phyloP scores from a whole-genome alignment of 495 filamentous ascomycete species.

The Poronia punctata region DNA sequence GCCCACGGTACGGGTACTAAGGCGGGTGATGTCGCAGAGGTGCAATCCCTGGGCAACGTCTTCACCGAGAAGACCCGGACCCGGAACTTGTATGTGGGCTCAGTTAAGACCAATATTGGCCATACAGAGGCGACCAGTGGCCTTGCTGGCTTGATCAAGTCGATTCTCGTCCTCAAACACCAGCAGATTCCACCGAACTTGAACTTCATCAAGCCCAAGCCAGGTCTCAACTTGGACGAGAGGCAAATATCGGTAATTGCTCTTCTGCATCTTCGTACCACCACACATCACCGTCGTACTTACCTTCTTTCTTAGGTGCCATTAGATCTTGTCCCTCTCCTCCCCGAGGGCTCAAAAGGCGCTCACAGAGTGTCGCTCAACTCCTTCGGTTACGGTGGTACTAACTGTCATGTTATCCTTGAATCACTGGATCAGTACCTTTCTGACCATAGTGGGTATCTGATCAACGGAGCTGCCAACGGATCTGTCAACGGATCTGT shows the following conservation, averaged over 20 bases:
- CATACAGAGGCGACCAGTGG: constrained; percentile 48
- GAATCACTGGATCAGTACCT: constrained; percentile 9
- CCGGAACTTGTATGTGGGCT: constrained; percentile 32
- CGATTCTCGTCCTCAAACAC: constrained; percentile 45
- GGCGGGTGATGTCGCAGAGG: constrained; percentile 50
- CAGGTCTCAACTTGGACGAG: constrained; percentile 27
- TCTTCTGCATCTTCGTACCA: background rate
- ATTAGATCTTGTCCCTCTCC: constrained; percentile 22
- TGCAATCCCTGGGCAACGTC: constrained; percentile 38
- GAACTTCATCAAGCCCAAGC: constrained; percentile 31
- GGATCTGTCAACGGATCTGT: background rate
- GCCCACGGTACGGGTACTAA: constrained; percentile 41
- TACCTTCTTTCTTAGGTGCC: constrained; percentile 8
- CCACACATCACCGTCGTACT: background rate
- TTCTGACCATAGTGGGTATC: constrained; percentile 6
- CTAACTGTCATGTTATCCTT: constrained; percentile 26
- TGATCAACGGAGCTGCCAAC: constrained; percentile 7
- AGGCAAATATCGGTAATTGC: constrained; percentile 28
- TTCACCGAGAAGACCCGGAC: constrained; percentile 18
- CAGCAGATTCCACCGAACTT: constrained; percentile 38
- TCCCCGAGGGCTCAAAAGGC: constrained; percentile 14
- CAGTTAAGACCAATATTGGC: constrained; percentile 50
- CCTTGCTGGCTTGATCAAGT: constrained; percentile 48
- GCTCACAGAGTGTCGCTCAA: constrained; percentile 27
- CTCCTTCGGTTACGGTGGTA: constrained; percentile 33